Base-by-base conservation (phyloP, 768 basidiomycete species). In the Solioccasus polychromus region DNA sequence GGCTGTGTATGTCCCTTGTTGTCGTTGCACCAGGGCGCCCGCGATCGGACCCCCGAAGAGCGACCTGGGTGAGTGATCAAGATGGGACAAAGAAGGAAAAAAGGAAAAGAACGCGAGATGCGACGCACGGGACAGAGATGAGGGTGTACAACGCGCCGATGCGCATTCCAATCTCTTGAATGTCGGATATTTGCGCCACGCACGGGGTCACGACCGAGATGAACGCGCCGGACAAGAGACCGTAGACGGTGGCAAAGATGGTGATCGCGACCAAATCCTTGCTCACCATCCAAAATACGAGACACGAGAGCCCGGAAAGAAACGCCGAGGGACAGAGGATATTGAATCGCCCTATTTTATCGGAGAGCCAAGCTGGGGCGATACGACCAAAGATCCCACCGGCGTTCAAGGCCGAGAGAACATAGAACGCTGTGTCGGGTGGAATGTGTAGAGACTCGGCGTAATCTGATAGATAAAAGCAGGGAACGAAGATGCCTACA, bases 121-220 rank as follows among this genome's bases (percentile, higher is more conserved):
- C n/a, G 5, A 83, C 85, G 73, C 63, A 88, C 84, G 84, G 82
- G 30, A 86, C 70, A 0, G 85, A 80, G 18, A 85, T 78, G 12
- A 84, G 63, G 17, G 71, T 80, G 55, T 85, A 87, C 32, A 86
- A 57, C 48, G 79, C 66, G 17, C 85, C 85, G 34, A 87, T 78
- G 36, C 82, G 71, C 19, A 73, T 72, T 4, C 85, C 85, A 38
- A 85, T 77, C 55, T 78, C 75, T 8, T 68, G 55, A 18, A 75
- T 65, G 30, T 83, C 73, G 26, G 82, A 82, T 42, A 86, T 82
- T 54, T 82, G 79, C 18, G 75, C 81, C 19, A 88, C 74, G 54
- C 83, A 85, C 0, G 84, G 83, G 10, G 77, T 81, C 50, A 87
- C 63, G 31, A 86, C 72, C 29, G 82, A 78, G 37, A 84, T 79